Base-by-base conservation (phyloP, 495 filamentous ascomycete genomes). In the Penicillium arizonense region DNA sequence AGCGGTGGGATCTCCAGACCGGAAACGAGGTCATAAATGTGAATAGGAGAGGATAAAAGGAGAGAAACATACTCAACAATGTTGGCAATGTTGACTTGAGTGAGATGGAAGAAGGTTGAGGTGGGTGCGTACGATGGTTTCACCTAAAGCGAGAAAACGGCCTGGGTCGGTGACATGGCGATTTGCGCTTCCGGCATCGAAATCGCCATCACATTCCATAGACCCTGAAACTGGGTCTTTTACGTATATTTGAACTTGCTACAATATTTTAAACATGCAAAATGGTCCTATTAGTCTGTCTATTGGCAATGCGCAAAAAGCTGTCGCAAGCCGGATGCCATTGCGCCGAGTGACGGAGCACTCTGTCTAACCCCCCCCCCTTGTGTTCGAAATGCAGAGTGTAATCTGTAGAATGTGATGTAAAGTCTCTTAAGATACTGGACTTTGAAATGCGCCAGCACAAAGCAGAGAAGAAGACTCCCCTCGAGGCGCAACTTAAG, bases 121-220 rank as follows among this genome's bases (percentile, higher is more conserved):
- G 62, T 65, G 52, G 63, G 63, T 71, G 65, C 42, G 68, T 70
- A 70, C 65, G 69, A 69, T 64, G 64, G 70, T 75, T 75, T 73
- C 70, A 73, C 69, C 61, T 67, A 63, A 70, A 68, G 65, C 70
- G 70, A 73, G 66, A 72, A 70, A 66, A 59, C 63, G 61, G 63
- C 52, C 59, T 67, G 68, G 62, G 63, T 69, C 62, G 67, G 66
- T 68, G 64, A 69, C 70, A 71, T 68, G 65, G 63, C 61, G 61
- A 62, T 62, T 67, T 64, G 63, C 72, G 57, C 65, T 62, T 63
- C 59, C 63, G 59, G 57, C 61, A 55, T 45, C 48, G 44, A 41
- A 52, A 52, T 49, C 50, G 46, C 44, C 63, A 58, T 61, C 61
- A 64, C 57, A 48, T 65, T 56, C 57, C 53, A 47, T 34, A 24